Conservation (phyloP, 2,329 filamentous ascomycete species). For the Colletotrichum gloeosporioides region DNA sequence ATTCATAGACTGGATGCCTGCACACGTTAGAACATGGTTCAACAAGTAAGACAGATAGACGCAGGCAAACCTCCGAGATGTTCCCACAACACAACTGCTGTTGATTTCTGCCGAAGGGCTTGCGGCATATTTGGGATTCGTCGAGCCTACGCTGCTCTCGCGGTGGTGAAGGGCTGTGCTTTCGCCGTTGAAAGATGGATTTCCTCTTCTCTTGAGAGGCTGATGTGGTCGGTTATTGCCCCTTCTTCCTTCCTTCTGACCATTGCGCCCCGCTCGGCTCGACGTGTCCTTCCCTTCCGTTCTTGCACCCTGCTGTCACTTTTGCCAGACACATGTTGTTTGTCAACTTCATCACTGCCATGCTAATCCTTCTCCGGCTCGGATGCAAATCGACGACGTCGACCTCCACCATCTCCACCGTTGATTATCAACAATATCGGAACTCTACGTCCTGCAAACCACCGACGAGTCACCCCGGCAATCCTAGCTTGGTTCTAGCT, state of each 20-base stretch:
- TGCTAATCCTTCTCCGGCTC: not conserved
- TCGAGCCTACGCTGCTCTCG: not conserved
- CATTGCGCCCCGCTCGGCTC: not conserved
- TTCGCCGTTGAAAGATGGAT: not conserved
- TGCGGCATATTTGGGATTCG: not conserved
- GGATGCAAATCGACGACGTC: not conserved
- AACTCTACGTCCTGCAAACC: not conserved
- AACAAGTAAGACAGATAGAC: not conserved
- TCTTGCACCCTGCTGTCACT: not conserved
- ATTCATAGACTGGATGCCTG: not conserved
- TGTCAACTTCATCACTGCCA: not conserved
- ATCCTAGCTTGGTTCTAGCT: not conserved
- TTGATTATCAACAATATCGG: not conserved
- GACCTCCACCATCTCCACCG: not conserved
- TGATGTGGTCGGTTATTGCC: not conserved
- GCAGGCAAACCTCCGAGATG: not conserved
- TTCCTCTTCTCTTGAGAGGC: not conserved
- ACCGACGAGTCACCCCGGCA: not conserved
- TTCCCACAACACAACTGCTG: not conserved
- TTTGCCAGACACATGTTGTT: not conserved
- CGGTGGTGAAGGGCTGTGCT: not conserved
- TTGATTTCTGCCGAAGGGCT: not conserved
- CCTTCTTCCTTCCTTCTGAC: not conserved
- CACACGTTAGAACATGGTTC: not conserved
- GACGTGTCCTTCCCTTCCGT: not conserved